Percentiles rank a stretch among this genome's conserved stretches.
Conservation (phyloP, 441 rosid genomes). For the Hura crepitans region DNA sequence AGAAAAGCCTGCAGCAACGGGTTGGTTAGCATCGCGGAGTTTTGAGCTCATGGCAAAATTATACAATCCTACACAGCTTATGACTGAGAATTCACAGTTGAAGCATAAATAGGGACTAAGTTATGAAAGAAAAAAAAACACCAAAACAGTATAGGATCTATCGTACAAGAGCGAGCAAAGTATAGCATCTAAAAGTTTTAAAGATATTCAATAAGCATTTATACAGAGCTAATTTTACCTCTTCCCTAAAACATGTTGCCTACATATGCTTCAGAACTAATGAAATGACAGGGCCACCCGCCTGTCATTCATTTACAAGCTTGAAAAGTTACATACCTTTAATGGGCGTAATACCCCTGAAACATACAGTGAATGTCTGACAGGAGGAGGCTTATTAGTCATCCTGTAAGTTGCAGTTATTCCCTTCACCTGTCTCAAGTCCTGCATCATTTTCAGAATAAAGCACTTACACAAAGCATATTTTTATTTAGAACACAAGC, state of each 20-base stretch:
- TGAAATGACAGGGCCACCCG: neutral
- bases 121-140: neutral
- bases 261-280: neutral
- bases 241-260: neutral
- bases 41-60: neutral
- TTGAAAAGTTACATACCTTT: slow-evolving; percentile 42
- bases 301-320: slow-evolving; percentile 6
- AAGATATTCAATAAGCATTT: neutral
- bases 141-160: neutral
- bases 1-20: slow-evolving; percentile 50
- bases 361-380: slow-evolving; percentile 85
- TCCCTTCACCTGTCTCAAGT: slow-evolving; percentile 81
- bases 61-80: neutral
- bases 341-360: slow-evolving; percentile 71
- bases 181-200: neutral
- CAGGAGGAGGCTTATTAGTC: slow-evolving; percentile 93
- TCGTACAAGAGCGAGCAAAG: neutral
- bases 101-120: neutral
- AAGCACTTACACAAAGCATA: slow-evolving; percentile 8
- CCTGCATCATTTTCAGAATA: slow-evolving; percentile 42
- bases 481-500: slow-evolving; percentile 1
- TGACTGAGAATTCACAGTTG: neutral
- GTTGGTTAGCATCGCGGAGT: neutral
- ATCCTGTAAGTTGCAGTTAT: slow-evolving; percentile 84
- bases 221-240: neutral